phyloP scores from a whole-genome alignment of 2,329 filamentous ascomycete species.

The Botrytis deweyae region DNA sequence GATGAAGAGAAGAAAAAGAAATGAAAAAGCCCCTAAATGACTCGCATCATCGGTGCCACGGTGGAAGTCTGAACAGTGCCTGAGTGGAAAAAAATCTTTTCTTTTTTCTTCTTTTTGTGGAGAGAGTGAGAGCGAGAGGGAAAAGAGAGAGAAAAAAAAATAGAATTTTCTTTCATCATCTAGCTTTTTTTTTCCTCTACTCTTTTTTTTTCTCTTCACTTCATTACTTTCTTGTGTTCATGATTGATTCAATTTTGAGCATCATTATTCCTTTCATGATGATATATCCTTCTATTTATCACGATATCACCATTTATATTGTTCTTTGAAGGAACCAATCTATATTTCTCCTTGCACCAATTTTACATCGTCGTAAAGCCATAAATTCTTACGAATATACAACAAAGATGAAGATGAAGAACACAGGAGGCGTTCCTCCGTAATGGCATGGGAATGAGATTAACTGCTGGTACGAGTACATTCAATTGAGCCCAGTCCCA shows the following conservation, averaged over 20 bases:
- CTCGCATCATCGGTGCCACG: slow-evolving; percentile 15
- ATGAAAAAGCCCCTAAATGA: slow-evolving; percentile 3
- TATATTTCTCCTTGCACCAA: not conserved
- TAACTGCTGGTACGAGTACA: not conserved
- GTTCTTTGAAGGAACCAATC: not conserved
- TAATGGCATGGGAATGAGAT: not conserved
- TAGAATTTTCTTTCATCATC: not conserved
- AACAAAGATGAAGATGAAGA: not conserved
- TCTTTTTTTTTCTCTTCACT: not conserved
- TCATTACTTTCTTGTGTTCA: too few relatives aligned
- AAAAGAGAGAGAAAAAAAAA: not conserved
- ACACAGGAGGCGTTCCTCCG: not conserved
- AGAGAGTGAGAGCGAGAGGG: not conserved
- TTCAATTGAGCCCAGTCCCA: not conserved
- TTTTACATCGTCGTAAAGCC: not conserved
- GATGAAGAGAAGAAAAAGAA: not conserved
- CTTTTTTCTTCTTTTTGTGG: slow-evolving; percentile 8
- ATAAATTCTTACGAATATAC: not conserved
- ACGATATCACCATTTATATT: not conserved
- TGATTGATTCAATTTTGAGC: too few relatives aligned
- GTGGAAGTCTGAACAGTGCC: not conserved
- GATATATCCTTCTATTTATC: not conserved
- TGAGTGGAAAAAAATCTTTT: not conserved
- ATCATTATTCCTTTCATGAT: too few relatives aligned
- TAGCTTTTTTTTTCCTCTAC: not conserved